A percentile compares a stretch with the other conserved stretches of the same genome.
These are phyloP conservation scores for Pyricularia sp. DNA, from an alignment of 2,329 filamentous ascomycete species.

Conservation along the genomic window DNA sequence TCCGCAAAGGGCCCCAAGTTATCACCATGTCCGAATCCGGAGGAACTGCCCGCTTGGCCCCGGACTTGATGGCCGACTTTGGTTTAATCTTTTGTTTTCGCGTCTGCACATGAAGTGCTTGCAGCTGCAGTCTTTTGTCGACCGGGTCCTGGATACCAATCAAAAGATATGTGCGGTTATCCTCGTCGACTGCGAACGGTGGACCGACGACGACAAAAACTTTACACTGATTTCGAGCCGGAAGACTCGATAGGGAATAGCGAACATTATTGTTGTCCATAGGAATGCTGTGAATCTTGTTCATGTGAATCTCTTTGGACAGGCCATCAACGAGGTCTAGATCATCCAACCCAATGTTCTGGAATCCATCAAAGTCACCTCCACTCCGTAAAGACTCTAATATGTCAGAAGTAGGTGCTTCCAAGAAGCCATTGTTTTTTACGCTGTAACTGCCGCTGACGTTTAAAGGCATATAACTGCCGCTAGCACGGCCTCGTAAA, in stretches of 20 bases:
- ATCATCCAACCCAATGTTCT: conserved; percentile 60
- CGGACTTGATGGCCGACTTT: neutral
- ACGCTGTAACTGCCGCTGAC: conserved; percentile 26
- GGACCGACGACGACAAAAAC: conserved; percentile 57
- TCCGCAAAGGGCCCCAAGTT: conserved; percentile 35
- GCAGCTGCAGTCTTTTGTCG: conserved; percentile 53
- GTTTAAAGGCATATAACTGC: conserved; percentile 25
- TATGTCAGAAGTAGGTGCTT: conserved; percentile 55
- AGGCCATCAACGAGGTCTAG: conserved; percentile 54
- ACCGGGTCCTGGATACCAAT: conserved; percentile 58
- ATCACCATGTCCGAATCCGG: conserved; percentile 21
- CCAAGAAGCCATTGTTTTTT: conserved; percentile 48
- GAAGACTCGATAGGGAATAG: conserved; percentile 41
- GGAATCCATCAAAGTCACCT: conserved; percentile 52
- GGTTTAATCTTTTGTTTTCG: conserved; percentile 14
- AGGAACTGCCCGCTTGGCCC: conserved; percentile 11
- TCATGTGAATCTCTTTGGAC: conserved; percentile 58
- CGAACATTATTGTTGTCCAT: conserved; percentile 47
- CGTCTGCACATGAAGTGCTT: conserved; percentile 47
- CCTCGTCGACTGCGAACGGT: conserved; percentile 38
- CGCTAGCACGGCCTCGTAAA: conserved; percentile 49
- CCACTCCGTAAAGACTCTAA: conserved; percentile 54
- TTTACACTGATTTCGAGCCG: conserved; percentile 40
- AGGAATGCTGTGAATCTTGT: conserved; percentile 55
- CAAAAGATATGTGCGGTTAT: conserved; percentile 40